Conservation (phyloP, 805 yeast species). For the Lipomyces spencermartinsiae region DNA sequence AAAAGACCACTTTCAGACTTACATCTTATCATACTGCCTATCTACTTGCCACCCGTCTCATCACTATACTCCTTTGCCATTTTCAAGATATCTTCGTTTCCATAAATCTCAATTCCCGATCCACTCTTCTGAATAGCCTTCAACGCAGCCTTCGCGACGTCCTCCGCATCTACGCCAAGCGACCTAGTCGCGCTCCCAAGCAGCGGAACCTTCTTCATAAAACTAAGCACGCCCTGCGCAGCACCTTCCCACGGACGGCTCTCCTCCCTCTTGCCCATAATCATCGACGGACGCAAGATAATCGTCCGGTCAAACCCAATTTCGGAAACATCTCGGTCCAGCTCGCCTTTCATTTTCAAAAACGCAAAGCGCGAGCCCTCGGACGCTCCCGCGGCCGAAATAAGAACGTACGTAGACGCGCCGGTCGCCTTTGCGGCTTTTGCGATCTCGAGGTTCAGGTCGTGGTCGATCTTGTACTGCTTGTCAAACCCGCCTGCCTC, state of each 20-base stretch:
- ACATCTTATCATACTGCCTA: not conserved
- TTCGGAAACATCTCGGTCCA: constrained; percentile 69
- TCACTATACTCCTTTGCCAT: constrained; percentile 24
- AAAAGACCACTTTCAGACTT: not conserved
- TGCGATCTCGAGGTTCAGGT: constrained; percentile 70
- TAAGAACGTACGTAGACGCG: constrained; percentile 67
- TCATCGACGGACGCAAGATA: constrained; percentile 77
- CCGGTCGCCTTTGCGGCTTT: constrained; percentile 75
- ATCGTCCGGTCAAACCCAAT: constrained; percentile 74
- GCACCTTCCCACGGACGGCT: constrained; percentile 35
- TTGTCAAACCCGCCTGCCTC: constrained; percentile 73
- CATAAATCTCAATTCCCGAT: constrained; percentile 40
- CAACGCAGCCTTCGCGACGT: constrained; percentile 66
- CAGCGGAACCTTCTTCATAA: constrained; percentile 23
- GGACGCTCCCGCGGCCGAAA: constrained; percentile 72
- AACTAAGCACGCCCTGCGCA: constrained; percentile 17
- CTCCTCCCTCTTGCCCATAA: constrained; percentile 46
- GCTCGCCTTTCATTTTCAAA: constrained; percentile 70
- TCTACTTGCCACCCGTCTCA: not conserved
- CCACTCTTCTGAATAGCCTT: constrained; percentile 49
- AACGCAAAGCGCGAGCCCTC: constrained; percentile 65
- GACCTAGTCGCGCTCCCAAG: constrained; percentile 4
- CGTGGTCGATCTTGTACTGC: constrained; percentile 76
- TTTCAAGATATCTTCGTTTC: constrained; percentile 34
- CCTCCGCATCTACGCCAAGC: constrained; percentile 64